Percentiles rank a stretch among this genome's conserved stretches.
phyloP scores from a whole-genome alignment of 73 alveolate species.

The Durusdinium trenchii region DNA sequence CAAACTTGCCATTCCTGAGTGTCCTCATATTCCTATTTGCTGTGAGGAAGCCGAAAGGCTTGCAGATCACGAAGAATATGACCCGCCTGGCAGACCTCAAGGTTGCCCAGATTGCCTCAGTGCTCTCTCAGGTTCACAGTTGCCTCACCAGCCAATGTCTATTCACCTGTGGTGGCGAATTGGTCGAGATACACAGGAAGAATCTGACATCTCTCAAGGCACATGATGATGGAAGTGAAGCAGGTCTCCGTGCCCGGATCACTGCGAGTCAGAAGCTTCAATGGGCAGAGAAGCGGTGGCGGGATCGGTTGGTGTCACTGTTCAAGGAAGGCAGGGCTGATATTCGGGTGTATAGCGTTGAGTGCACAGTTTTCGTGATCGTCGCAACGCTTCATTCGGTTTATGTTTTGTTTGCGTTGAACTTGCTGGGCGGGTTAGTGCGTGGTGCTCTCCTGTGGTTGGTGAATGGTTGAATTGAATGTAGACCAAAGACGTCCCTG shows the following conservation, averaged over 20 bases:
- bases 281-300: neutral
- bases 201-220: neutral
- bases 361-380: too few relatives aligned
- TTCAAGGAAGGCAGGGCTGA: neutral
- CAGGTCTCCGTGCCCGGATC: neutral
- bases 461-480: too few relatives aligned
- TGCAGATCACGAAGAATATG: neutral
- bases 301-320: neutral
- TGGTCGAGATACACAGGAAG: neutral
- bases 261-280: neutral
- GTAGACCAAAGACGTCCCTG: too few relatives aligned
- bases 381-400: too few relatives aligned
- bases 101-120: neutral
- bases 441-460: too few relatives aligned
- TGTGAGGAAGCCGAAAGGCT: neutral
- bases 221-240: neutral
- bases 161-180: neutral
- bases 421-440: too few relatives aligned
- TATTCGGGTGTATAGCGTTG: too few relatives aligned
- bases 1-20: neutral
- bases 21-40: neutral
- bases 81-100: neutral
- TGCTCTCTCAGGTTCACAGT: neutral
- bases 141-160: neutral
- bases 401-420: too few relatives aligned